Evolutionary conservation across 179 eudicot genomes (phyloP).

Genomic region (Spergularia azorica): DNA sequence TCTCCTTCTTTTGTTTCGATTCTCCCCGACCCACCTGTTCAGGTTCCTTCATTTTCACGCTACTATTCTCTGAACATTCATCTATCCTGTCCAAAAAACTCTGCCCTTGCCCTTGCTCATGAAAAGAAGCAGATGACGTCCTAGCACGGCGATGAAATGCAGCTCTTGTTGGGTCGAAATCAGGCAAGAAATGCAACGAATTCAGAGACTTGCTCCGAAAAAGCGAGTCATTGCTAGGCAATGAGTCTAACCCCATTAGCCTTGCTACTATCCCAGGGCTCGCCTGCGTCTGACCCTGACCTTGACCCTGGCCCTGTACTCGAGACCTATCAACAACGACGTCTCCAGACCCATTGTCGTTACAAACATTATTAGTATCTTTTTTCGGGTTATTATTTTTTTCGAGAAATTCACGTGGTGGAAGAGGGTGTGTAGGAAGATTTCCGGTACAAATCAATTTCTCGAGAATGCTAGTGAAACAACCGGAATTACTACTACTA

Average conservation of each 20-base stretch:
- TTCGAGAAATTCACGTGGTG: conserved; percentile 12
- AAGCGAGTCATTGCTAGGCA: conserved; percentile 36
- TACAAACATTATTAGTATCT: neutral
- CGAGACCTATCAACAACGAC: neutral
- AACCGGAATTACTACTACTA: conserved; percentile 14
- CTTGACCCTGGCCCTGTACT: neutral
- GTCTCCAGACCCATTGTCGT: neutral
- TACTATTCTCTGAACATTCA: neutral
- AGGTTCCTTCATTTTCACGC: neutral
- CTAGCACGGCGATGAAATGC: conserved; percentile 39
- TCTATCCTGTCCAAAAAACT: neutral
- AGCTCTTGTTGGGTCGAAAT: conserved; percentile 33
- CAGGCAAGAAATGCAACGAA: conserved; percentile 35
- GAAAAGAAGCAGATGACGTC: conserved; percentile 47
- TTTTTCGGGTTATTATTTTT: neutral
- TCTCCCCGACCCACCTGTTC: neutral
- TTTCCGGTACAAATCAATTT: conserved; percentile 39
- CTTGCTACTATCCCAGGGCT: conserved; percentile 53
- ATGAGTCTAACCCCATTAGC: conserved; percentile 65
- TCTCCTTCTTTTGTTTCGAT: neutral
- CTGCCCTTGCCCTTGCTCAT: conserved; percentile 29
- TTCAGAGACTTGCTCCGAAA: conserved; percentile 58
- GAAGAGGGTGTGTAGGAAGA: conserved; percentile 47
- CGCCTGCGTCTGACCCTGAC: neutral
- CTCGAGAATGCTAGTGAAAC: conserved; percentile 41